phyloP scores from a whole-genome alignment of 2,329 filamentous ascomycete species.

The Trichoderma sp. region DNA sequence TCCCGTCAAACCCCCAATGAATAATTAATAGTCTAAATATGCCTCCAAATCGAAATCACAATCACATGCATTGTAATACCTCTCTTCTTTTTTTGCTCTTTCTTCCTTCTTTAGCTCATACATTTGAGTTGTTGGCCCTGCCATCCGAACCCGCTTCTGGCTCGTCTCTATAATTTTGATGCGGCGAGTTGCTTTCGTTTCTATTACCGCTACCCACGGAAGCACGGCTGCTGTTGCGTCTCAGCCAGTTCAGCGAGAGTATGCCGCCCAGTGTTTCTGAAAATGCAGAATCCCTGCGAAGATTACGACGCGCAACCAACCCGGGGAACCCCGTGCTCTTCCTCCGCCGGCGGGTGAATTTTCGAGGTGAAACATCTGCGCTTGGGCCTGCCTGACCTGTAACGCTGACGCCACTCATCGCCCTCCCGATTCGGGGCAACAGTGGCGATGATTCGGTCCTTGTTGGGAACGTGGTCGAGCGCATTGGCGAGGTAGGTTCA shows the following conservation, averaged over 20 bases:
- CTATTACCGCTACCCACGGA: slow-evolving; percentile 11
- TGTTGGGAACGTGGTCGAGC: slow-evolving; percentile 49
- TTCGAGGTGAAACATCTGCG: slow-evolving; percentile 32
- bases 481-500: slow-evolving; percentile 40
- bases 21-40: slow-evolving; percentile 10
- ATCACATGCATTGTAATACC: background rate
- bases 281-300: slow-evolving; percentile 39
- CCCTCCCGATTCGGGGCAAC: slow-evolving; percentile 34
- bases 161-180: slow-evolving; percentile 24
- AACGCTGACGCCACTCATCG: slow-evolving; percentile 29
- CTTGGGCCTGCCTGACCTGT: slow-evolving; percentile 31
- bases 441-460: slow-evolving; percentile 42
- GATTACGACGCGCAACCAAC: slow-evolving; percentile 51
- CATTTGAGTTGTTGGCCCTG: slow-evolving; percentile 31
- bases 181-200: slow-evolving; percentile 15
- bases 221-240: slow-evolving; percentile 10
- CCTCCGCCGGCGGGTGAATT: slow-evolving; percentile 44
- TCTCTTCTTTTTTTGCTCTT: background rate
- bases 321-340: slow-evolving; percentile 62
- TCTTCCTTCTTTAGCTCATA: slow-evolving; percentile 29
- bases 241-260: slow-evolving; percentile 57
- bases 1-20: background rate
- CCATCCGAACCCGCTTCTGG: slow-evolving; percentile 17
- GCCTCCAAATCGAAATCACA: background rate
- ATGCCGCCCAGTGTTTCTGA: slow-evolving; percentile 53